Conservation (phyloP, 257 asterid species). For the Solanum appendiculatum region DNA sequence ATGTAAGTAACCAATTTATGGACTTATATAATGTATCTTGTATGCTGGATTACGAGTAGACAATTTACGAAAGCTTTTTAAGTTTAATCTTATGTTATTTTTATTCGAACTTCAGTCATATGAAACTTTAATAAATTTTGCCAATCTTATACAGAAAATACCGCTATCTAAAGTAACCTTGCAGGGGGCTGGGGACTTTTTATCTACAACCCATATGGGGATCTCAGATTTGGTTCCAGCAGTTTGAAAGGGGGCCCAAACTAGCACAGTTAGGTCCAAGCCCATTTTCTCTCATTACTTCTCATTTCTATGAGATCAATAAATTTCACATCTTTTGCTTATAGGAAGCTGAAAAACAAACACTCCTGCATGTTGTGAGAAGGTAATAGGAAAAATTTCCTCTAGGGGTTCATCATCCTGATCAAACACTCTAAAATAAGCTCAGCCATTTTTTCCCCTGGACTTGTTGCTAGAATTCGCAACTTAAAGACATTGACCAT, state of each 20-base stretch:
- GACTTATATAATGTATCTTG: background rate
- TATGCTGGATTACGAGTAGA: fast-evolving
- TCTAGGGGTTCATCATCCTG: background rate
- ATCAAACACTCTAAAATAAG: slow-evolving; percentile 6
- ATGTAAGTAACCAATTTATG: background rate
- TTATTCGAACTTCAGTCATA: background rate
- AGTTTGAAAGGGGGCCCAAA: background rate
- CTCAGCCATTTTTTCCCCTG: background rate
- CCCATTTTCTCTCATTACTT: background rate
- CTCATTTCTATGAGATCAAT: background rate
- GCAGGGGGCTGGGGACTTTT: too few species aligned
- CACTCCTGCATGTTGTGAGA: background rate
- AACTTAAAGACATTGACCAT: slow-evolving; percentile 15
- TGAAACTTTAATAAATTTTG: too few species aligned
- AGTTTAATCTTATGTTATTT: too few species aligned
- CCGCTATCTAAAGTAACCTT: too few species aligned
- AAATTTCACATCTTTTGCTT: background rate
- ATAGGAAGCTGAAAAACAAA: background rate
- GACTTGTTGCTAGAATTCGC: slow-evolving; percentile 3
- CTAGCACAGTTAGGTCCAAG: background rate
- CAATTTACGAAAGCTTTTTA: background rate
- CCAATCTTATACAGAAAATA: too few species aligned
- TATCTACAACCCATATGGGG: background rate
- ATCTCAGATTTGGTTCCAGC: background rate
- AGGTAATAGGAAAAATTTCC: background rate